Evolutionary conservation across 2,329 filamentous ascomycete species (phyloP), one percentile per base, ranked within the genome.

Genomic region (Aspergillus novofumigatus): DNA sequence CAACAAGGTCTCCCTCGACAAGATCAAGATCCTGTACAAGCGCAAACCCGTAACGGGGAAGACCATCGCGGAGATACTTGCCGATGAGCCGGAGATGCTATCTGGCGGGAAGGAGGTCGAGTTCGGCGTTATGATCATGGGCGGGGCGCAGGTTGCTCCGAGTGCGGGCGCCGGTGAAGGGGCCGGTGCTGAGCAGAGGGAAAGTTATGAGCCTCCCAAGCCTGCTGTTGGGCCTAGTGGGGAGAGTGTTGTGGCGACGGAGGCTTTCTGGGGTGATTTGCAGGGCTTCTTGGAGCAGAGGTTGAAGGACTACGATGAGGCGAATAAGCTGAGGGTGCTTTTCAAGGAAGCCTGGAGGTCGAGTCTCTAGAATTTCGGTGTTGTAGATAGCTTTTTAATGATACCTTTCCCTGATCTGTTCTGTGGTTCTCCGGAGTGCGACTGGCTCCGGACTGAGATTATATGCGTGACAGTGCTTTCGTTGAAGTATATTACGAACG

Each of bases 11-110:
- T 58, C 74, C 4, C 61, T 84, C n/a, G 85, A 88, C 42, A 96
- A 95, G 80, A 85, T 97, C 71, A 92, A 92, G 77, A 77, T 99
- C 9, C 77, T 99, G 60, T 84, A 88, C 70, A 90, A 90, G 74
- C 95, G 94, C 79, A 96, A 96, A 75, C 93, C 93, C 0, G 84
- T 91, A 0, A 71, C 82, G 0, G 91, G 96, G 63, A 94, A 93
- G 77, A 86, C 89, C 0, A 75, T 97, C 5, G 84, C 84, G 56
- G 92, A 96, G 57, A 70, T 95, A 0, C 64, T 92, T 1, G 80
- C 80, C 0, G 80, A 83, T 3, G 84, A 83, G 48, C 80, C 76
- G 28, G 80, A 65, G 20, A 67, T 69, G 55, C 59, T 73, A 45
- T 58, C 56, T 65, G 64, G 74, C 1, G 79, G 77, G 10, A 75